Evolutionary conservation across 108 stramenopile species (phyloP).

Genomic region (Cyclotella cryptica): DNA sequence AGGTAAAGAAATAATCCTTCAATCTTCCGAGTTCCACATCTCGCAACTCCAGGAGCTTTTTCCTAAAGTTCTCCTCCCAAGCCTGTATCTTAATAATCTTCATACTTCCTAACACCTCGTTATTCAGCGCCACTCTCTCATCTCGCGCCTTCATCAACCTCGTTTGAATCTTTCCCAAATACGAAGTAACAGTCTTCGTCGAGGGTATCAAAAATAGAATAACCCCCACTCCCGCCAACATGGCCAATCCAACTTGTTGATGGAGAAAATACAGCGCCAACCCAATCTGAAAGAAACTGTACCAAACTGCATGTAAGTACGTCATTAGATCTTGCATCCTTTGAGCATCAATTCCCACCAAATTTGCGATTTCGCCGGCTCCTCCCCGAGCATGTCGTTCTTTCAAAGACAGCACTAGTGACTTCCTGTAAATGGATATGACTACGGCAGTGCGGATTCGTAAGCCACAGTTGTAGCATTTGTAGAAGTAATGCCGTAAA

Average conservation of each 20-base stretch:
- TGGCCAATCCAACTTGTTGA: slow-evolving; percentile 76
- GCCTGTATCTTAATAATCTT: slow-evolving; percentile 95
- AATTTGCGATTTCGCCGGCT: slow-evolving; percentile 89
- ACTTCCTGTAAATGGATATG: slow-evolving; percentile 86
- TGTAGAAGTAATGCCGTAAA: slow-evolving; percentile 94
- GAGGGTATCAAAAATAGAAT: slow-evolving; percentile 89
- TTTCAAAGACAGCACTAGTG: slow-evolving; percentile 69
- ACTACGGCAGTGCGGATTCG: slow-evolving; percentile 84
- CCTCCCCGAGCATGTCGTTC: slow-evolving; percentile 66
- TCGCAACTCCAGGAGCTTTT: slow-evolving; percentile 64
- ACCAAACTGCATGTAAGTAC: slow-evolving; percentile 90
- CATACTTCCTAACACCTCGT: slow-evolving; percentile 87
- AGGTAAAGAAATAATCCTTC: slow-evolving; percentile 60
- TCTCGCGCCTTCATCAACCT: slow-evolving; percentile 86
- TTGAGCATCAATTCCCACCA: slow-evolving; percentile 93
- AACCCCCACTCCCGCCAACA: slow-evolving; percentile 86
- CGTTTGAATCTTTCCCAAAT: slow-evolving; percentile 78
- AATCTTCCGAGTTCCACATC: slow-evolving; percentile 73
- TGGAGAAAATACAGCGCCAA: slow-evolving; percentile 86
- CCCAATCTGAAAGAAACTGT: slow-evolving; percentile 80
- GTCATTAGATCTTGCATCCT: slow-evolving; percentile 84
- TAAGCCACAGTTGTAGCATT: slow-evolving; percentile 89
- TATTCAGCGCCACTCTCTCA: slow-evolving; percentile 84
- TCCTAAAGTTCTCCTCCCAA: slow-evolving; percentile 87
- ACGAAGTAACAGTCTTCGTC: slow-evolving; percentile 70